Evolutionary conservation across 345 rosid genomes (phyloP).

Genomic region (Salix dunnii): DNA sequence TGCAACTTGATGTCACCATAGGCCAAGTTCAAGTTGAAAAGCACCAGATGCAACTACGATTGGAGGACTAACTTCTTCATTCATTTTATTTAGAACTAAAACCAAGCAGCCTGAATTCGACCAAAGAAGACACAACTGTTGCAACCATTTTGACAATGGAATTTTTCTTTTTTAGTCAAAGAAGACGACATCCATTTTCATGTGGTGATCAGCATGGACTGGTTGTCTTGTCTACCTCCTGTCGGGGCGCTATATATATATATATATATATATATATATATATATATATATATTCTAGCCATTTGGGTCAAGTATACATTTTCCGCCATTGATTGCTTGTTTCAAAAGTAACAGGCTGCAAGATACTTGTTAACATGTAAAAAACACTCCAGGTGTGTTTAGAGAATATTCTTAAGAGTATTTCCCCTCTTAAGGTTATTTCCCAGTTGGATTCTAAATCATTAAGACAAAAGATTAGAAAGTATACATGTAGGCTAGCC

Average conservation of each 20-base stretch:
- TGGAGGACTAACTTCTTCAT: neutral
- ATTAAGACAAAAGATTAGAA: too few relatives aligned
- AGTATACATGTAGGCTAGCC: too few relatives aligned
- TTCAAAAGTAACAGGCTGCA: too few relatives aligned
- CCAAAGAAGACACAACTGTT: neutral
- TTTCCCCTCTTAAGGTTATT: too few relatives aligned
- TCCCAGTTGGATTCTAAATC: too few relatives aligned
- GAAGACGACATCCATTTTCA: conserved; percentile 6
- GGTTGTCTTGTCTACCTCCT: neutral
- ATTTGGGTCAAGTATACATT: too few relatives aligned
- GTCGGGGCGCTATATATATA: neutral
- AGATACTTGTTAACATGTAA: too few relatives aligned
- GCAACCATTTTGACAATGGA: neutral
- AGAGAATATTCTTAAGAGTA: too few relatives aligned
- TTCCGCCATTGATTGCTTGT: too few relatives aligned
- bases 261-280: too few relatives aligned
- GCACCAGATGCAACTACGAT: neutral
- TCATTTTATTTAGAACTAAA: neutral
- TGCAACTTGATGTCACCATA: conserved; percentile 1
- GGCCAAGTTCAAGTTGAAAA: neutral
- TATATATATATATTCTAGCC: too few relatives aligned
- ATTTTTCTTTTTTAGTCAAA: neutral
- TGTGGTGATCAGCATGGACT: conserved; percentile 1
- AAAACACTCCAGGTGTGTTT: too few relatives aligned
- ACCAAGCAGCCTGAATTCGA: neutral